Base-by-base conservation (phyloP, 2,329 filamentous ascomycete genomes). In the Phaeosphaeria sp. region DNA sequence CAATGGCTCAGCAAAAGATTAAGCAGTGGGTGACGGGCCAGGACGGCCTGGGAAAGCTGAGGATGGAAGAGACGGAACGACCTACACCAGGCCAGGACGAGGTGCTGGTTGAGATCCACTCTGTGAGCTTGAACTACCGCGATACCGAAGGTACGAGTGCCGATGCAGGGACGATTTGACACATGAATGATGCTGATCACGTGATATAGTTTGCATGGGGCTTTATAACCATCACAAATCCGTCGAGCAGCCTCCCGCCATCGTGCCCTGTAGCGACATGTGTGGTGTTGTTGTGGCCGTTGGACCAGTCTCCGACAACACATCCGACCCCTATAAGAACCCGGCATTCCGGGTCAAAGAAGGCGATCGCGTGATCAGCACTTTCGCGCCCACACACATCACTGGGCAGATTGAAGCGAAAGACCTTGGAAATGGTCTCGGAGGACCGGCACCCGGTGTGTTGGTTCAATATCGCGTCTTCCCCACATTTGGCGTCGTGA, bases 241-340 rank as follows among this genome's bases (percentile, higher is more conserved):
- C 3, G 77, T 86, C 46, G 77, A 57, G 60, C 73, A 51, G 52
- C 75, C 52, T 57, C 80, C 54, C 66, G 64, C 71, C 2, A 64
- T 91, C 13, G 86, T 91, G 1, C 88, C 88, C 1, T 89, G 86
- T 74, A 89, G 87, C 21, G 89, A 92, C 74, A 90, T 89, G 82
- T 89, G 87, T 75, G 89, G 89, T 45, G 81, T 81, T 8, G 79
- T 91, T 46, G 77, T 85, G 2, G 73, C 81, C 15, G 66, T 84
- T 27, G 84, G 85, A 33, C 69, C 69, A 21, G 48, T 51, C 2
- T 71, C 80, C 18, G 79, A 77, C 2, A 57, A 67, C 42, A 74
- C 78, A 6, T 77, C 75, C 2, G 64, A 72, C 43, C 77, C 78
- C 6, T 86, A 85, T 78, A 79, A 81, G 53, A 75, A 79, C 17